Conservation (phyloP, 23 red algal species). For the Chondrus crispus region DNA sequence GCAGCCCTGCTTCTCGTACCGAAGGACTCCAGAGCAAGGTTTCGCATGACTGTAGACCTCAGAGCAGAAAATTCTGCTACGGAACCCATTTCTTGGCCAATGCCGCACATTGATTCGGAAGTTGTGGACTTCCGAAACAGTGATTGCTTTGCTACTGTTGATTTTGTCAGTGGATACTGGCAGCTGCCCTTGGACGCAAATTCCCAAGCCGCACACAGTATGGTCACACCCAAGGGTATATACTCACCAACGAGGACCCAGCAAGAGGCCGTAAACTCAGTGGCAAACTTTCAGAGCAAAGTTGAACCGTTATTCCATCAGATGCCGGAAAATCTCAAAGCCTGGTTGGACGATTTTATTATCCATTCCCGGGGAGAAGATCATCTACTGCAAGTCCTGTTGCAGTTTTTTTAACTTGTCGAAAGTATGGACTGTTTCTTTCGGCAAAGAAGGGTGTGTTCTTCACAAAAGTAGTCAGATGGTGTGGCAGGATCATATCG, state of each 20-base stretch:
- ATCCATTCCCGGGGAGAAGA: not conserved
- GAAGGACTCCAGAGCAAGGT: not conserved
- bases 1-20: not conserved
- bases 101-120: not conserved
- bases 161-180: not conserved
- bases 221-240: not conserved
- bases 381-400: not conserved
- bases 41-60: not conserved
- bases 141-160: not conserved
- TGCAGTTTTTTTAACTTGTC: not conserved
- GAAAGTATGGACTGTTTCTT: not conserved
- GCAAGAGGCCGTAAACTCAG: not conserved
- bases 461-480: not conserved
- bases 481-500: slow-evolving; percentile 8
- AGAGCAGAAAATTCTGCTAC: not conserved
- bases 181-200: not conserved
- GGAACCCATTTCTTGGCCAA: not conserved
- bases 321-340: not conserved
- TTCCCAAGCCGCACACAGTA: not conserved
- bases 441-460: not conserved
- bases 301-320: not conserved
- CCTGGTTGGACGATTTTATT: not conserved
- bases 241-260: not conserved
- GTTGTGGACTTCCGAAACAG: not conserved
- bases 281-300: not conserved